Evolutionary conservation across 2,329 filamentous ascomycete species (phyloP).

Genomic region (Coniochaeta prunicola): DNA sequence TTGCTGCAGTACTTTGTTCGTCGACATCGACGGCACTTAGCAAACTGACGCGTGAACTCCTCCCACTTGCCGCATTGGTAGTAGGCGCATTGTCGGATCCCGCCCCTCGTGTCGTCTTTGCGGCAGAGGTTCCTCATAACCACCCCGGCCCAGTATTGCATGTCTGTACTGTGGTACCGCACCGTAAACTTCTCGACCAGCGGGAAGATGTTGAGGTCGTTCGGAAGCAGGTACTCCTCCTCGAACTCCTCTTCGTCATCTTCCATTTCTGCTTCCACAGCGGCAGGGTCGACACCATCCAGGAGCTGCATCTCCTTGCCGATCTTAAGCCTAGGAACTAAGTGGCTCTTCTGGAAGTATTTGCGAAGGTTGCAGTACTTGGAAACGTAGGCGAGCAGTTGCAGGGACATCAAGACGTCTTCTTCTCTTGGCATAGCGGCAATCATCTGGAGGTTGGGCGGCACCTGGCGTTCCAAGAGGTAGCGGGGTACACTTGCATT

Average conservation of each 20-base stretch:
- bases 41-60: conserved; percentile 91
- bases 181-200: conserved; percentile 98
- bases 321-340: conserved; percentile 88
- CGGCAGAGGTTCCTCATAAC: conserved; percentile 98
- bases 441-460: conserved; percentile 65
- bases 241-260: conserved; percentile 58
- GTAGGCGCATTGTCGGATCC: conserved; percentile 94
- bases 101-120: conserved; percentile 90
- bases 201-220: conserved; percentile 98
- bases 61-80: conserved; percentile 99
- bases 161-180: conserved; percentile 87
- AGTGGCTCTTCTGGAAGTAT: conserved; percentile 91
- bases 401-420: conserved; percentile 95
- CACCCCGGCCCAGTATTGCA: conserved; percentile 99
- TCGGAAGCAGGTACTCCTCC: conserved; percentile 83
- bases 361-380: conserved; percentile 96
- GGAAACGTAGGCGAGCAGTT: conserved; percentile 92
- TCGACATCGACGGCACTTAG: conserved; percentile 92
- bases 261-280: conserved; percentile 18
- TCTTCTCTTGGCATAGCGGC: conserved; percentile 94
- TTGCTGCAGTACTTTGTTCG: conserved; percentile 99
- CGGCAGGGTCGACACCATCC: conserved; percentile 55
- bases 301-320: conserved; percentile 75
- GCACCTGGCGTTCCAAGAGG: conserved; percentile 64
- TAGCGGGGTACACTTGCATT: conserved; percentile 71